These are phyloP conservation scores for Leccinum subgranulosum DNA, from an alignment of 768 basidiomycete species.

Conservation along the genomic window DNA sequence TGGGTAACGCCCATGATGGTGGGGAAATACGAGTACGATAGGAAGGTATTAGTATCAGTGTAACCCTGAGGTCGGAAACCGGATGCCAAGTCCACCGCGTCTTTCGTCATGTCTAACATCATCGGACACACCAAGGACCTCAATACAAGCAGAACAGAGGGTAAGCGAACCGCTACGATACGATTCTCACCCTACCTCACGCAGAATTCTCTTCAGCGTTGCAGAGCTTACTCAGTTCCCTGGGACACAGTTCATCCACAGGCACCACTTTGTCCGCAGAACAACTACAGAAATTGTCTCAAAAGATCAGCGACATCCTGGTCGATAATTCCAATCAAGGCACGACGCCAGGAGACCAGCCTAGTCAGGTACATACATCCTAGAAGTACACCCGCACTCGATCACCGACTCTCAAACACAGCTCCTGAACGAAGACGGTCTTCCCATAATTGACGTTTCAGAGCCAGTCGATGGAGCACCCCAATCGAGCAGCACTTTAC, in stretches of 20 bases:
- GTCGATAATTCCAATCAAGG: slow-evolving; percentile 42
- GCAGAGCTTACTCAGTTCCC: slow-evolving; percentile 37
- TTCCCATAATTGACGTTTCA: slow-evolving; percentile 75
- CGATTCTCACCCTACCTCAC: slow-evolving; percentile 6
- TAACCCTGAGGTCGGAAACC: too few relatives aligned
- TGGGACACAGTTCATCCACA: slow-evolving; percentile 24
- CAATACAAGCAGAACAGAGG: slow-evolving; percentile 34
- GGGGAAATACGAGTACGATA: slow-evolving; percentile 1
- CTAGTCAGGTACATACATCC: slow-evolving; percentile 56
- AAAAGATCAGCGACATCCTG: slow-evolving; percentile 54
- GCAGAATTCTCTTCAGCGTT: slow-evolving; percentile 30
- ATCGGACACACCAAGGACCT: slow-evolving; percentile 23
- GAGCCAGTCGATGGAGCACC: slow-evolving; percentile 45
- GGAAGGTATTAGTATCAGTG: neutral
- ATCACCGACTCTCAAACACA: slow-evolving; percentile 30
- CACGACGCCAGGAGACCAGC: slow-evolving; percentile 43
- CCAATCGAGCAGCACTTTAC: slow-evolving; percentile 16
- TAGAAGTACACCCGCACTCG: slow-evolving; percentile 14
- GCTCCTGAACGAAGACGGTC: slow-evolving; percentile 74
- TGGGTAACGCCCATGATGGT: slow-evolving; percentile 45
- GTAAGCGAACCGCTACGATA: slow-evolving; percentile 27
- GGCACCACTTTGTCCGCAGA: slow-evolving; percentile 40
- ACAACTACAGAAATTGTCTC: slow-evolving; percentile 51
- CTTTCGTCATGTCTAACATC: slow-evolving; percentile 18
- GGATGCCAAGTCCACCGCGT: too few relatives aligned